Evolutionary conservation across 1,284 basidiomycete species (phyloP).

Genomic region (Bjerkandera adusta): DNA sequence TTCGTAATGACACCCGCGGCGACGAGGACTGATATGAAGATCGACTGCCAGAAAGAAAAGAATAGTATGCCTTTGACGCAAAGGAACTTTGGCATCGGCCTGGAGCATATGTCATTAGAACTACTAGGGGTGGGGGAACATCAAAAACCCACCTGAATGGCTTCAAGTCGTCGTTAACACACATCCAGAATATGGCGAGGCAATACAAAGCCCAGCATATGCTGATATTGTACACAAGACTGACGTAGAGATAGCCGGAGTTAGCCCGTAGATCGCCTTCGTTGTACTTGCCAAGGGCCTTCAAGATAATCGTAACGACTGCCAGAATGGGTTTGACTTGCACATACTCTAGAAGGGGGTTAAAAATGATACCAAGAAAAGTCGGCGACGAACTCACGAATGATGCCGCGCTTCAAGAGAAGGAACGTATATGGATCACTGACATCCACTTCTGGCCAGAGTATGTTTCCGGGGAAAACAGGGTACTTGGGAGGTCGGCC

Average conservation of each 20-base stretch:
- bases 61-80: constrained; percentile 98
- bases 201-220: constrained; percentile 82
- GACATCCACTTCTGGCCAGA: constrained; percentile 79
- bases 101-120: constrained; percentile 23
- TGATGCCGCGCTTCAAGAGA: constrained; percentile 90
- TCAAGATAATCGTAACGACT: constrained; percentile 81
- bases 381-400: constrained; percentile 62
- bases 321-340: constrained; percentile 95
- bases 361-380: neutral
- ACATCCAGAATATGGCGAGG: constrained; percentile 93
- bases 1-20: constrained; percentile 74
- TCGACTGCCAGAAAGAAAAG: constrained; percentile 97
- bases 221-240: constrained; percentile 76
- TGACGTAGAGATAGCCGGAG: constrained; percentile 93
- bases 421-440: constrained; percentile 95
- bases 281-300: constrained; percentile 84
- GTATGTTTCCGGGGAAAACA: constrained; percentile 81
- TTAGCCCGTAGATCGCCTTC: constrained; percentile 84
- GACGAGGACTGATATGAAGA: constrained; percentile 86
- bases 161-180: constrained; percentile 81
- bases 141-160: constrained; percentile 69
- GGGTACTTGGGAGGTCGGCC: constrained; percentile 87
- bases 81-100: constrained; percentile 90
- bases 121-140: constrained; percentile 1
- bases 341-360: constrained; percentile 77